A percentile compares a stretch with the other conserved stretches of the same genome.
phyloP scores from a whole-genome alignment of 345 rosid genomes.

The Gossypium arboreum region DNA sequence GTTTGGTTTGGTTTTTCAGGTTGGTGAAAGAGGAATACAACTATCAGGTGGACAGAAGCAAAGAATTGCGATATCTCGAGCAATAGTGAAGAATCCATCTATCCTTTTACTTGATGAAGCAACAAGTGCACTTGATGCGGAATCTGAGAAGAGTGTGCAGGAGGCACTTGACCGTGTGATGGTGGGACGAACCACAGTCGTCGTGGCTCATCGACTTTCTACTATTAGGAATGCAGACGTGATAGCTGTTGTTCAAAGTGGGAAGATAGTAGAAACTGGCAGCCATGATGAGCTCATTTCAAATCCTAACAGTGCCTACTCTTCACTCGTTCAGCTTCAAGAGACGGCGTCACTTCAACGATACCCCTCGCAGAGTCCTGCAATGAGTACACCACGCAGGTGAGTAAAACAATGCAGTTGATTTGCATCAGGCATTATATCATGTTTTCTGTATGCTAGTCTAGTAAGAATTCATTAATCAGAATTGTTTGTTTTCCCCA shows the following conservation, averaged over 20 bases:
- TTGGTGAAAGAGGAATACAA: conserved; percentile 92
- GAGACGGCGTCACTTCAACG: conserved; percentile 63
- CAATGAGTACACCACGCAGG: conserved; percentile 62
- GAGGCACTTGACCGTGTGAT: conserved; percentile 90
- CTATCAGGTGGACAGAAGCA: conserved; percentile 98
- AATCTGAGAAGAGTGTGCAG: conserved; percentile 93
- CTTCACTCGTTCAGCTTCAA: conserved; percentile 79
- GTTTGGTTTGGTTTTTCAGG: conserved; percentile 34
- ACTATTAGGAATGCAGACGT: conserved; percentile 85
- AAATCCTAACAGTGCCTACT: conserved; percentile 55
- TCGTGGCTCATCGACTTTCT: conserved; percentile 92
- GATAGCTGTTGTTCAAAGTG: conserved; percentile 73
- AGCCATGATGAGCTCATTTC: conserved; percentile 83
- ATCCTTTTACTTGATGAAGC: conserved; percentile 94
- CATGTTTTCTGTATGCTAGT: background rate
- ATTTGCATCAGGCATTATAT: background rate
- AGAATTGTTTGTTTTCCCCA: background rate
- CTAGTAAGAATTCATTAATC: conserved; percentile 6
- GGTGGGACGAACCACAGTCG: conserved; percentile 89
- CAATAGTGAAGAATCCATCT: conserved; percentile 82
- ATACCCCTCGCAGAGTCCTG: conserved; percentile 53
- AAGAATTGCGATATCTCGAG: conserved; percentile 86
- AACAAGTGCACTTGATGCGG: conserved; percentile 91
- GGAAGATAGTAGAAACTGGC: conserved; percentile 82
- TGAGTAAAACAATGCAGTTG: conserved; percentile 19